Conservation (phyloP, 768 basidiomycete genomes). For the Russula griseocarnosa region DNA sequence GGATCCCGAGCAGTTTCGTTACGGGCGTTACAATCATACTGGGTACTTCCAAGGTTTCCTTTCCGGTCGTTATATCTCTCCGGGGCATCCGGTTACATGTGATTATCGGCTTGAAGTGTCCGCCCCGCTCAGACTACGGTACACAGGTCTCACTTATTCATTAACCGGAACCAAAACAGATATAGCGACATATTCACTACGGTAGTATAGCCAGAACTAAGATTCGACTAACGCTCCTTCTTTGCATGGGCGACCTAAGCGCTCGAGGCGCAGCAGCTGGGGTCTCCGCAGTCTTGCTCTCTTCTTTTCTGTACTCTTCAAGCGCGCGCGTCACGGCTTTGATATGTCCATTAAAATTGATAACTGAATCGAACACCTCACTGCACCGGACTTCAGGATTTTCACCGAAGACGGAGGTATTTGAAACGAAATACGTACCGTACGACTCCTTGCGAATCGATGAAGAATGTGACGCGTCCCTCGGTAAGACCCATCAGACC, state of each 20-base stretch:
- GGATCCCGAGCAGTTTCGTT: constrained; percentile 62
- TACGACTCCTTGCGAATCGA: constrained; percentile 67
- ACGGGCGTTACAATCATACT: constrained; percentile 51
- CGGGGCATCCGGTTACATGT: not conserved
- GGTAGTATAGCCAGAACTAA: not conserved
- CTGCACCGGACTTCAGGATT: constrained; percentile 35
- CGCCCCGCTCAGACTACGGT: no score
- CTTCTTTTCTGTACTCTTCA: constrained; percentile 42
- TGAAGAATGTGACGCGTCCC: constrained; percentile 69
- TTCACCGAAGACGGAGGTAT: not conserved
- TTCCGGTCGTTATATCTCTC: not conserved
- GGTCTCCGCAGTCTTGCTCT: constrained; percentile 25
- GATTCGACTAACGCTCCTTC: not conserved
- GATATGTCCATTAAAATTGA: constrained; percentile 53
- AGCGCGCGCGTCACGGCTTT: constrained; percentile 65
- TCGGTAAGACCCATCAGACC: constrained; percentile 62
- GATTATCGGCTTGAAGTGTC: not conserved
- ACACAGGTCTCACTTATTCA: not conserved
- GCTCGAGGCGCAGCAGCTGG: not conserved
- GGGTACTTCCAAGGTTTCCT: not conserved
- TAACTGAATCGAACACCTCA: constrained; percentile 53
- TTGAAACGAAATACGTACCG: constrained; percentile 40
- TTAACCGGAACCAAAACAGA: not conserved
- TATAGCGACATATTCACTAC: not conserved
- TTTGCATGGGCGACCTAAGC: not conserved